Evolutionary conservation across 208 protist genomes (phyloP), one percentile per base, ranked within the genome.

Genomic region (Endotrypanum monterogeii): DNA sequence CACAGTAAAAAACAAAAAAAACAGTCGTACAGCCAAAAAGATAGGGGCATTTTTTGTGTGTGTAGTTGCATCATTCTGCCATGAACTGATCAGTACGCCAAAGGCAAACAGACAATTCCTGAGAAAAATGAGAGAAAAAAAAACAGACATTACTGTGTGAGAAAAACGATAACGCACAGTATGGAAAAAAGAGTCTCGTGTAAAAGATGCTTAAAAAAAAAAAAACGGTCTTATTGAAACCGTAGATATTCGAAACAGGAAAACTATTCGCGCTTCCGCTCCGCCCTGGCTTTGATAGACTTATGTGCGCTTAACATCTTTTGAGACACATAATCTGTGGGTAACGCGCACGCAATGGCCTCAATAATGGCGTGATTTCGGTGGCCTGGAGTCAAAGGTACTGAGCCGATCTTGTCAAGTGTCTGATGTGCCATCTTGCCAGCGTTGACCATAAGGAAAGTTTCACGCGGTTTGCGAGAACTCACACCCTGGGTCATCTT

Each of bases 401-500:
- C 80, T 46, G 82, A 79, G 37, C 88, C 89, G 12, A 93, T 79
- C 78, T 91, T 83, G 80, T 92, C 66, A 7, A 96, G 77, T 54
- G 90, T 88, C 73, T 95, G 87, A 37, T 80, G 80, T 39, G 92
- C 92, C 86, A 94, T 91, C 12, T 61, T 52, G 48, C 81, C 75
- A 1, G 90, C 89, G 57, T 86, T 87, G 28, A 92, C 85, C 75
- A 86, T 92, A 11, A 93, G 32, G 71, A 97, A 91, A 23, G 84
- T 85, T 67, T 94, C 85, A 41, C 84, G 83, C 23, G 90, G 90
- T 68, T 84, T 83, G 46, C 85, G 84, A 9, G 72, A 79, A 72
- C 87, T 93, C 37, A 80, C 62, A 52, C 90, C 90, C 62, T 92
- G 88, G 5, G 90, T 94, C 91, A 97, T 96, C 54, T 79, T 73